phyloP scores from a whole-genome alignment of 140 eudicot species.

The Anethum foeniculum region DNA sequence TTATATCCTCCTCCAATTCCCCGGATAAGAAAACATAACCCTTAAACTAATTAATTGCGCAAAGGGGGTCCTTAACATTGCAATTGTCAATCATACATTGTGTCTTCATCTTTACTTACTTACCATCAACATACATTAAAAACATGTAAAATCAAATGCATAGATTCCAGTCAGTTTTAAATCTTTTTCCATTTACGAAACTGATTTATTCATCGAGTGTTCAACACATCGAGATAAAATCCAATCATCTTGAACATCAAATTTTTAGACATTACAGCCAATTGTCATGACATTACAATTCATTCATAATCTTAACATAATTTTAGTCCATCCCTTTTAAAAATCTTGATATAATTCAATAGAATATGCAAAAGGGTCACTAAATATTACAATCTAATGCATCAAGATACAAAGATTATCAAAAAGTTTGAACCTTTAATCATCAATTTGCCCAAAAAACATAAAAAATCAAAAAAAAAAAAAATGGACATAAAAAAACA shows the following conservation, averaged over 20 bases:
- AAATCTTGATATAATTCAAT: background rate
- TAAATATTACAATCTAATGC: background rate
- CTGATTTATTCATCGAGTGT: background rate
- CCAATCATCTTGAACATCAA: background rate
- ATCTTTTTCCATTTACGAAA: too few species aligned
- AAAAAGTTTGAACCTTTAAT: background rate
- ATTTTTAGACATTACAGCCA: background rate
- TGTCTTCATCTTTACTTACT: too few species aligned
- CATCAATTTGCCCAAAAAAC: background rate
- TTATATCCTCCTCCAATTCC: constrained; percentile 18
- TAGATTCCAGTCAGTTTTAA: too few species aligned
- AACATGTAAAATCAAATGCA: background rate
- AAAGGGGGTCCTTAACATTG: background rate
- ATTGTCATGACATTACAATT: background rate
- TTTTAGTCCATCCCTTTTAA: background rate
- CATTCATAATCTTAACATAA: background rate
- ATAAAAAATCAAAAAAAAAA: background rate
- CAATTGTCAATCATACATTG: background rate
- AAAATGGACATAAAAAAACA: background rate
- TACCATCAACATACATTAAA: background rate
- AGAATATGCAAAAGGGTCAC: background rate
- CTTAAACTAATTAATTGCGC: background rate
- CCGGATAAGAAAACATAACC: background rate
- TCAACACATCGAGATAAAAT: background rate
- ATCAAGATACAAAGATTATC: background rate